Base-by-base conservation (phyloP, 441 rosid genomes). In the Pelargonium fulgidum region DNA sequence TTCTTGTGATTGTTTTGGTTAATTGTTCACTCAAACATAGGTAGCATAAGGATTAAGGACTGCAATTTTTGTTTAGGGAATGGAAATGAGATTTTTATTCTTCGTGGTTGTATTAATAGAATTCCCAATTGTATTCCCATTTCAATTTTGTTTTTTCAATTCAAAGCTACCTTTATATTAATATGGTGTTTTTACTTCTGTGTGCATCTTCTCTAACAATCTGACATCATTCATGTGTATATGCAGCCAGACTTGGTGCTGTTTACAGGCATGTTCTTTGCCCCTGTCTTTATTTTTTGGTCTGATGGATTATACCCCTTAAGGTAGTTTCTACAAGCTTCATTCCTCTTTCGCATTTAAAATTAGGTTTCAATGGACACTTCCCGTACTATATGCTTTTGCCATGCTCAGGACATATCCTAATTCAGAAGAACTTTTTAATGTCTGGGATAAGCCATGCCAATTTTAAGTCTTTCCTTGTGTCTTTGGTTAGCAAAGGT, bases 171-270 rank as follows among this genome's bases (percentile, higher is more conserved):
- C n/a, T n/a, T n/a, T n/a, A n/a, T n/a, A n/a, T n/a, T n/a, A n/a
- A n/a, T n/a, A n/a, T n/a, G n/a, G n/a, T n/a, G n/a, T n/a, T n/a
- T n/a, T n/a, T n/a, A n/a, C n/a, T n/a, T n/a, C n/a, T 3, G 1
- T 12, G 41, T 66, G 0, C 14, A 65, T 13, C 22, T 22, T 33
- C 41, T 54, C 24, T 65, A 41, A 50, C 14, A 61, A 29, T 77
- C 81, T 85, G 73, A 87, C 65, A 42, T 68, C n/a, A n/a, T 68
- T 73, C 66, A 45, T 76, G 47, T 82, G 41, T 59, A 66, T 65
- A 54, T 86, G 91, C 93, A 90, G 96, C 93, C 94, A 17, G 85
- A 93, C 76, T 77, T 93, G 91, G 98, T 93, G 84, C 89, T 93
- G 72, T 91, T 93, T 81, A 91, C 94, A 85, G 97, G 96, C 78